These are phyloP conservation scores for Globisporangium okanoganense DNA, from an alignment of 352 stramenopile species.

Conservation along the genomic window DNA sequence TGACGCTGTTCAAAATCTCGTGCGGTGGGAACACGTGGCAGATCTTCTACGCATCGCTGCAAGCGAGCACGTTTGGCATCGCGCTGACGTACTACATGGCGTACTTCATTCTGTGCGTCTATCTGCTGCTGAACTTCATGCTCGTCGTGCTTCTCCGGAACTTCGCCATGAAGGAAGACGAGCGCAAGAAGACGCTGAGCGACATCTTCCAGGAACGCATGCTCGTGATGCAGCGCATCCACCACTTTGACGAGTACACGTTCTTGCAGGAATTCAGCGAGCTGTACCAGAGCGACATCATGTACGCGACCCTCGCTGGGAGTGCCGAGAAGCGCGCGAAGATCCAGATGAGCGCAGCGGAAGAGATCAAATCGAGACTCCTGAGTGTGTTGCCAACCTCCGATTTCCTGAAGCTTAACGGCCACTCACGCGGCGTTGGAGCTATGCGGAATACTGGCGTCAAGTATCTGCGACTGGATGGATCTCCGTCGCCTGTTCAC, in stretches of 20 bases:
- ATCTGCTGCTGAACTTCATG: conserved; percentile 82
- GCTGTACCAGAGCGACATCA: conserved; percentile 65
- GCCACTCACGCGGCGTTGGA: conserved; percentile 26
- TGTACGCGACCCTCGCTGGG: conserved; percentile 71
- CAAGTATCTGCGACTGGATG: conserved; percentile 16
- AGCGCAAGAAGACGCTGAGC: conserved; percentile 63
- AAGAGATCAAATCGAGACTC: conserved; percentile 58
- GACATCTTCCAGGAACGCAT: conserved; percentile 76
- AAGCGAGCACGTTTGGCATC: conserved; percentile 48
- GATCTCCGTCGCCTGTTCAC: conserved; percentile 1
- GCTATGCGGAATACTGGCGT: background rate
- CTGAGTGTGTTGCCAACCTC: conserved; percentile 60
- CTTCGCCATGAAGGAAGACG: conserved; percentile 85
- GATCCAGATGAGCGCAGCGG: conserved; percentile 46
- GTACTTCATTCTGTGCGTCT: conserved; percentile 69
- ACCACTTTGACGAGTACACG: conserved; percentile 72
- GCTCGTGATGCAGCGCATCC: conserved; percentile 72
- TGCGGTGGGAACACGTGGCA: conserved; percentile 80
- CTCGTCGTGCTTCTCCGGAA: conserved; percentile 79
- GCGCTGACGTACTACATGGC: conserved; percentile 67
- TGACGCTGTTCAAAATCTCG: conserved; percentile 85
- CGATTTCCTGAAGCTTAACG: conserved; percentile 66
- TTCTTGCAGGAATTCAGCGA: conserved; percentile 80
- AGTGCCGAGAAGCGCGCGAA: conserved; percentile 55
- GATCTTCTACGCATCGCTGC: conserved; percentile 72